phyloP scores from a whole-genome alignment of 176 grass and related monocot genomes.

The Oryza brachyantha region DNA sequence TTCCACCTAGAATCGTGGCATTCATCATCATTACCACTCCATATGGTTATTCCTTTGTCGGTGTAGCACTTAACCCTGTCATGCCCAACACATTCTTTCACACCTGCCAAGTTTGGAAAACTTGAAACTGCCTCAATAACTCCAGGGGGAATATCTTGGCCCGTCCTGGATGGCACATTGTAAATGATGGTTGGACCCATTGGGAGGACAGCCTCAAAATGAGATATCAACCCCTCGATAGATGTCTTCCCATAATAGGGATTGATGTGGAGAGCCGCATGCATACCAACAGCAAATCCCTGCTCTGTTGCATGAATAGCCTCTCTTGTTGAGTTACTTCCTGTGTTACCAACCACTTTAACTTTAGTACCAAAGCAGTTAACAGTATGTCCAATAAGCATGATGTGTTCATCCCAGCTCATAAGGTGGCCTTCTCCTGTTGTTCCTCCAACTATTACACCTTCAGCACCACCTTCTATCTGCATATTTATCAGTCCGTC shows the following conservation, averaged over 20 bases:
- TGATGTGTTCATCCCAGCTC: slow-evolving; percentile 99
- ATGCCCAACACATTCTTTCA: slow-evolving; percentile 85
- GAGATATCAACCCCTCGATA: slow-evolving; percentile 56
- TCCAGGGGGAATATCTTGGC: slow-evolving; percentile 75
- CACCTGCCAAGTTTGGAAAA: slow-evolving; percentile 66
- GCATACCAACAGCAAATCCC: slow-evolving; percentile 88
- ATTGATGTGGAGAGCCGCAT: slow-evolving; percentile 96
- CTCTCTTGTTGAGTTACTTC: slow-evolving; percentile 92
- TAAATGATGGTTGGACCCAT: slow-evolving; percentile 93
- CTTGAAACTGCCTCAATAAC: slow-evolving; percentile 54
- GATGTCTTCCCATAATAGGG: slow-evolving; percentile 97
- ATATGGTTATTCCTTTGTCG: slow-evolving; percentile 64
- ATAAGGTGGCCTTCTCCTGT: slow-evolving; percentile 94
- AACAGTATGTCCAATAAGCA: slow-evolving; percentile 94
- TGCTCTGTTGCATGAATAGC: slow-evolving; percentile 87
- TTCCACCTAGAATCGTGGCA: slow-evolving; percentile 83
- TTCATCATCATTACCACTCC: slow-evolving; percentile 75
- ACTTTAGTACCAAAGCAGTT: slow-evolving; percentile 93
- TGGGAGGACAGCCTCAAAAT: slow-evolving; percentile 72
- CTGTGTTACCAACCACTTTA: slow-evolving; percentile 93
- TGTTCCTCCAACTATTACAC: slow-evolving; percentile 89
- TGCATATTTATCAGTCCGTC: slow-evolving; percentile 78
- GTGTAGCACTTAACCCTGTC: slow-evolving; percentile 62
- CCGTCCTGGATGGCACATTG: slow-evolving; percentile 70
- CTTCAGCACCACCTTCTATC: slow-evolving; percentile 69